Evolutionary conservation across 2,329 filamentous ascomycete genomes (phyloP).

Genomic region (Lasiodiplodia gonubiensis): DNA sequence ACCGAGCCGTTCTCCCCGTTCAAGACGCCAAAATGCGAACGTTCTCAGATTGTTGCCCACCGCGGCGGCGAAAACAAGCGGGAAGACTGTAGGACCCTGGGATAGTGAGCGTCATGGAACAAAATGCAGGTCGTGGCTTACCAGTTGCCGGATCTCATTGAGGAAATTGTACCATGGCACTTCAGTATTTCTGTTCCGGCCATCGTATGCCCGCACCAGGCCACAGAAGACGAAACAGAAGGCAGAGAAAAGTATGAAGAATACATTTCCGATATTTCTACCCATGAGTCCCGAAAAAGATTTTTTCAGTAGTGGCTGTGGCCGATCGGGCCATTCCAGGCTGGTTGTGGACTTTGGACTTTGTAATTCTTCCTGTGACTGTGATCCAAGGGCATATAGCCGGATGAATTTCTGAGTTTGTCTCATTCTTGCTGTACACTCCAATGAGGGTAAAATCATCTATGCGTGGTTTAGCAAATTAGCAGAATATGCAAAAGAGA

Average conservation of each 20-base stretch:
- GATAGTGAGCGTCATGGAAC: background rate
- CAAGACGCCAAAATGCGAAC: background rate
- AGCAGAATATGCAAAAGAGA: no score
- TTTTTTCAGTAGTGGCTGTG: background rate
- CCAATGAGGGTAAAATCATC: background rate
- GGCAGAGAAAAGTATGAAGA: background rate
- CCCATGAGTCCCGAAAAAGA: background rate
- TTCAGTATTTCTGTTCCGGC: background rate
- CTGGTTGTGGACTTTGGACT: background rate
- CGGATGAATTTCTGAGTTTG: background rate
- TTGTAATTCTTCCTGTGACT: background rate
- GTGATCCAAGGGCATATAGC: background rate
- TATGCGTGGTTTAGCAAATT: no score
- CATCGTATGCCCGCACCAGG: background rate
- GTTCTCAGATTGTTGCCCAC: background rate
- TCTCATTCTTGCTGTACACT: background rate
- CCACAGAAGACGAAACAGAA: background rate
- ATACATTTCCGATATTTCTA: background rate
- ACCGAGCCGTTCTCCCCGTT: background rate
- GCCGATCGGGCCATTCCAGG: background rate
- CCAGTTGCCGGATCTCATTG: background rate
- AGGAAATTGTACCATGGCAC: background rate
- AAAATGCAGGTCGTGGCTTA: background rate
- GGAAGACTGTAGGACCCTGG: background rate
- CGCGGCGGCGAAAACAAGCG: background rate